Evolutionary conservation across 176 grass and related monocot species (phyloP).

Genomic region (Carex kokanica): DNA sequence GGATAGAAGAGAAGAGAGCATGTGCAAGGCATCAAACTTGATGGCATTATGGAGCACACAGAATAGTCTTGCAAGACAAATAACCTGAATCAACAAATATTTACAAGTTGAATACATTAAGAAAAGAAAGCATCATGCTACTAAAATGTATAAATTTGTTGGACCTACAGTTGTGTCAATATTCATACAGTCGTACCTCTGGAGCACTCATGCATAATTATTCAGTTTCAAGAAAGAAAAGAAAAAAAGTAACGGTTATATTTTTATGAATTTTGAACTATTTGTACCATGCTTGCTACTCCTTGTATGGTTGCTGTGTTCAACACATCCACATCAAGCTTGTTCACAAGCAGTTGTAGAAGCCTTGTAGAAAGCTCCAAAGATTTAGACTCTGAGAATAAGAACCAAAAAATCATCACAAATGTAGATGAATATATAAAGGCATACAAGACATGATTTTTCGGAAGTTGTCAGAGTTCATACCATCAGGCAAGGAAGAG

Average conservation of each 20-base stretch:
- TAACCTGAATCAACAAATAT: slow-evolving; percentile 50
- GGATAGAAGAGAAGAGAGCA: slow-evolving; percentile 68
- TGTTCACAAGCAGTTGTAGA: slow-evolving; percentile 54
- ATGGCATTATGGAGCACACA: slow-evolving; percentile 61
- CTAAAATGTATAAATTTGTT: background rate
- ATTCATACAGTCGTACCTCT: background rate
- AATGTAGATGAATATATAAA: background rate
- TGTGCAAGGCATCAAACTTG: slow-evolving; percentile 87
- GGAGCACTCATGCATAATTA: background rate
- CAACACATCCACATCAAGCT: slow-evolving; percentile 46
- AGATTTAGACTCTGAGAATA: slow-evolving; percentile 55
- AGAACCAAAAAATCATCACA: background rate
- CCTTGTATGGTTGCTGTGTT: slow-evolving; percentile 48
- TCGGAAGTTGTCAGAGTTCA: background rate
- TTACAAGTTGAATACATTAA: slow-evolving; percentile 19
- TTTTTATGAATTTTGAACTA: background rate
- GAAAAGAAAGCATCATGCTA: background rate
- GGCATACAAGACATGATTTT: slow-evolving; percentile 8
- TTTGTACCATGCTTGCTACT: slow-evolving; percentile 56
- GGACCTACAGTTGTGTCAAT: slow-evolving; percentile 1
- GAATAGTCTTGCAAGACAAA: slow-evolving; percentile 63
- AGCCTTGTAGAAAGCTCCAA: slow-evolving; percentile 62
- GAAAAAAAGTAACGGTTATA: background rate
- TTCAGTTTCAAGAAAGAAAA: background rate
- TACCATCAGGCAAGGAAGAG: slow-evolving; percentile 63